Evolutionary conservation across 2,329 filamentous ascomycete species (phyloP).

Genomic region (Sporothrix schenckii): DNA sequence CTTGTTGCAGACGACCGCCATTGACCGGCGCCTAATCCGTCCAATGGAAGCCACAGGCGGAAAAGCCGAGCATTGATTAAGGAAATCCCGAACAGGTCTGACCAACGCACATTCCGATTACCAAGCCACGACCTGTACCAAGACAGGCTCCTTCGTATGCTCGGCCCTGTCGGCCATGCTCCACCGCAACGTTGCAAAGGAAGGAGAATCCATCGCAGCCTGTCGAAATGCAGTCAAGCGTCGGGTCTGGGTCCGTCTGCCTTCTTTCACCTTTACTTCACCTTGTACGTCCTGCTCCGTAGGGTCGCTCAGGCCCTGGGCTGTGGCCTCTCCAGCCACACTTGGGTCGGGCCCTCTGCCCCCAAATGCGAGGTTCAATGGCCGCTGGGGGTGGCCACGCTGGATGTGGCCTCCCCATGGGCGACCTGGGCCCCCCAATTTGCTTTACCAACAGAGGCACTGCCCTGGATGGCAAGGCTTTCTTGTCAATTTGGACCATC

Average conservation of each 20-base stretch:
- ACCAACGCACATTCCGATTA: background rate
- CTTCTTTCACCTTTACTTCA: background rate
- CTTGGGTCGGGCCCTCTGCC: background rate
- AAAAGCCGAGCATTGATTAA: background rate
- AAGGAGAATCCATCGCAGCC: background rate
- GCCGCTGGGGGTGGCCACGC: background rate
- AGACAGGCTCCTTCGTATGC: no score
- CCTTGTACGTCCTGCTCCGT: background rate
- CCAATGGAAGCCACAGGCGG: constrained; percentile 8
- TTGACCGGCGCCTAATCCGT: constrained; percentile 13
- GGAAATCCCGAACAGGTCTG: background rate
- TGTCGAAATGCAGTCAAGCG: no score
- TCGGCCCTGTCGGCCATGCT: constrained; percentile 6
- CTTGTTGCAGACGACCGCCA: no score
- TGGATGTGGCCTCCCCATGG: background rate
- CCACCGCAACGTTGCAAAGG: background rate
- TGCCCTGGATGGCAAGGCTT: constrained; percentile 24
- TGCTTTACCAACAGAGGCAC: background rate
- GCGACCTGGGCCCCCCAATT: no score
- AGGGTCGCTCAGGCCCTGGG: background rate
- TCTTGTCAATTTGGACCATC: constrained; percentile 13
- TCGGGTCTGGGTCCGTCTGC: background rate
- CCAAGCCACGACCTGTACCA: background rate
- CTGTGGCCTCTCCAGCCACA: background rate
- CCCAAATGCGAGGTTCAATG: background rate